A percentile compares a stretch with the other conserved stretches of the same genome.
Conservation (phyloP, 2,329 filamentous ascomycete genomes). For the Paecilomyces fulvus region DNA sequence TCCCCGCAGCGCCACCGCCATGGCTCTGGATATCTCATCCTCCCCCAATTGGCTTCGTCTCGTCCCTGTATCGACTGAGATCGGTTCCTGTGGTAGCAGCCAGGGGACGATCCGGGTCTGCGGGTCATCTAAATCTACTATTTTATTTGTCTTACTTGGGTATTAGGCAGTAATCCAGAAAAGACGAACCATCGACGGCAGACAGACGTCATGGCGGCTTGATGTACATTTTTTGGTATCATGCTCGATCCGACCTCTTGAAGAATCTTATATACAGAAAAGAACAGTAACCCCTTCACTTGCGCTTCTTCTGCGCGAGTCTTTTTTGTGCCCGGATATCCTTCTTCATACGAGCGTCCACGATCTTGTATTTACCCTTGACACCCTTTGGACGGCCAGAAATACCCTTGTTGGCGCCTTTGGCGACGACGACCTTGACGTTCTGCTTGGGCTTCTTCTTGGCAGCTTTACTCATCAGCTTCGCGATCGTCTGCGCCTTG, state of each 20-base stretch:
- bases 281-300: background rate
- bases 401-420: conserved; percentile 74
- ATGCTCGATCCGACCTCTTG: background rate
- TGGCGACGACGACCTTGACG: conserved; percentile 82
- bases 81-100: background rate
- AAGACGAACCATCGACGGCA: background rate
- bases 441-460: conserved; percentile 80
- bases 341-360: conserved; percentile 93
- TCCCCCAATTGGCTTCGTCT: conserved; percentile 3
- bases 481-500: conserved; percentile 77
- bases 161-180: background rate
- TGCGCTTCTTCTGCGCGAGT: conserved; percentile 58
- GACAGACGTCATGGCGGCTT: background rate
- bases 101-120: background rate
- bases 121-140: background rate
- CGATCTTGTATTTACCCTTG: conserved; percentile 96
- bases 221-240: background rate
- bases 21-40: background rate
- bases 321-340: conserved; percentile 84
- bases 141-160: background rate
- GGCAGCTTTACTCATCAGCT: conserved; percentile 69
- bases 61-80: conserved; percentile 12
- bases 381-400: conserved; percentile 81
- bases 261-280: conserved; percentile 1
- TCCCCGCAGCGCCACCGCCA: background rate